Percentiles rank a stretch among this genome's conserved stretches.
phyloP scores from a whole-genome alignment of 768 basidiomycete genomes.

The Rhizopogon salebrosus region DNA sequence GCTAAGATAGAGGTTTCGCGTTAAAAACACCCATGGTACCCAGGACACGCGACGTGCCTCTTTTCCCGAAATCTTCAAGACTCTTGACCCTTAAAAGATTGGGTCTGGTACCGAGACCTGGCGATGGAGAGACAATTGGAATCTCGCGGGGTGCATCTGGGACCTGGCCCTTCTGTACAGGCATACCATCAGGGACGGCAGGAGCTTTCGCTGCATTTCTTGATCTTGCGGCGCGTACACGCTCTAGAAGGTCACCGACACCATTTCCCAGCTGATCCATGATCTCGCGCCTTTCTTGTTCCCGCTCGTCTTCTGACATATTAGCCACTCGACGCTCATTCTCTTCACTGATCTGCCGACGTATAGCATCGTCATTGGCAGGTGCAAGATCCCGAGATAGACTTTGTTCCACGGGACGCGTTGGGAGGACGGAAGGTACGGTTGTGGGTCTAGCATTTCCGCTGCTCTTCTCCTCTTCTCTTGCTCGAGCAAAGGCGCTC shows the following conservation, averaged over 20 bases:
- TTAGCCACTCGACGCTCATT: slow-evolving; percentile 55
- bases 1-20: slow-evolving; percentile 28
- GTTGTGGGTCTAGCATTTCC: slow-evolving; percentile 9
- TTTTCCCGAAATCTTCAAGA: slow-evolving; percentile 20
- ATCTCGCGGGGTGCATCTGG: slow-evolving; percentile 8
- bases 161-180: not conserved
- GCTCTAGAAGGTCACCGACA: slow-evolving; percentile 56
- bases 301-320: slow-evolving; percentile 71
- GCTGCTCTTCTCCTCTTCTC: slow-evolving; percentile 28
- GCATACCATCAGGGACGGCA: not conserved
- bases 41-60: slow-evolving; percentile 8
- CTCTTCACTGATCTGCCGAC: slow-evolving; percentile 56
- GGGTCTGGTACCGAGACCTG: slow-evolving; percentile 14
- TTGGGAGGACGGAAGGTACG: slow-evolving; percentile 26
- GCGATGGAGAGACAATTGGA: not conserved
- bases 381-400: not conserved
- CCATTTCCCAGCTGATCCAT: slow-evolving; percentile 67
- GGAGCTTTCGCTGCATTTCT: not conserved
- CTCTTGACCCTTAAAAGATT: slow-evolving; percentile 25
- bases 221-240: slow-evolving; percentile 39
- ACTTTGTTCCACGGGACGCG: not conserved
- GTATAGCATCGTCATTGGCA: slow-evolving; percentile 37
- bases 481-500: slow-evolving; percentile 53
- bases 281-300: slow-evolving; percentile 60
- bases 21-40: not conserved